Evolutionary conservation across 148 eudicot genomes (phyloP), one percentile per base, ranked within the genome.

Genomic region (Rhododendron mucronatum): DNA sequence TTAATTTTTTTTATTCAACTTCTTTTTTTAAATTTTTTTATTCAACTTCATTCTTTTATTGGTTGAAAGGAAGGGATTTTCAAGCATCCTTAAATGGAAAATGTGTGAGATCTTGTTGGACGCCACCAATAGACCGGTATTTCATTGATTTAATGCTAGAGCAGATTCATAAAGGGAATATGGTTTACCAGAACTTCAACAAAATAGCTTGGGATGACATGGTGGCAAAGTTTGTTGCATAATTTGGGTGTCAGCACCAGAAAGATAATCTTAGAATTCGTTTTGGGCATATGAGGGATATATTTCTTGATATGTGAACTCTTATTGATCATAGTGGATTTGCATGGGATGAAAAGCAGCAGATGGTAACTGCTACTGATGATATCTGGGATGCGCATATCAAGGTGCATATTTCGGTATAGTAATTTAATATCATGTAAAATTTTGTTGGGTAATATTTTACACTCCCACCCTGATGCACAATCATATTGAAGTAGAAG

Each of bases 301-400:
- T 48, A 48, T 83, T 69, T 30, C 39, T 41, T 83, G 79, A 47
- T 83, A 83, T 83, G 85, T 47, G 77, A 69, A 71, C 61, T 47
- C 85, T 83, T 71, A 51, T 83, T 45, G 85, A 71, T 71, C 78
- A 83, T 2, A 48, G 63, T 71, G 85, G 85, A 79, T 83, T 83
- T 83, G 79, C 63, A 83, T 83, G 85, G 85, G 85, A 83, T 71
- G 85, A 83, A 30, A 69, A 45, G 79, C 79, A 71, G 50, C 85
- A 83, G 79, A 83, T 83, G 85, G 13, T 83, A 50, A 83, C 45
- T 48, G 65, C 85, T 71, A 83, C 55, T 83, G 79, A 71, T 30
- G 85, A 83, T 26, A 51, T 48, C 9, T 83, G 85, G 85, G 85
- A 83, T 71, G 85, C 61, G 47, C 71, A 30, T 30, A 48, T 48